These are phyloP conservation scores for Sugiyamaella pinicola DNA, from an alignment of 1,139 yeast genomes.

Conservation along the genomic window DNA sequence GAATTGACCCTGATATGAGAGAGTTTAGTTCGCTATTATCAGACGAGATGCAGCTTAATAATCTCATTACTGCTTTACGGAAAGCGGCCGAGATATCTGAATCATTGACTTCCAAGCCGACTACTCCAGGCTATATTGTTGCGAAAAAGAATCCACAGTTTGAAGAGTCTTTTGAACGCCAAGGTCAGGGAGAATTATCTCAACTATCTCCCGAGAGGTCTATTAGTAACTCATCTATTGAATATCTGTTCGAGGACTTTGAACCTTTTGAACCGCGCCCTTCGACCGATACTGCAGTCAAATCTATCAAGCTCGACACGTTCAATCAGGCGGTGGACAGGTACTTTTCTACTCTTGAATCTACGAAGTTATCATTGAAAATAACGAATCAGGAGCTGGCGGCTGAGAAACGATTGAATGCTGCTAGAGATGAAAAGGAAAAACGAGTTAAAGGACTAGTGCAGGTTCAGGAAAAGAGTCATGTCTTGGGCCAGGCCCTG, in stretches of 20 bases:
- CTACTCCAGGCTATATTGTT: constrained; percentile 63
- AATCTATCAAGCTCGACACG: constrained; percentile 45
- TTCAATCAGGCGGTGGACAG: constrained; percentile 81
- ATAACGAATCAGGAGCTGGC: constrained; percentile 75
- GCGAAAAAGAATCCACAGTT: constrained; percentile 60
- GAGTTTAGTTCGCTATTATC: constrained; percentile 30
- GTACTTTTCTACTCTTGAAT: constrained; percentile 83
- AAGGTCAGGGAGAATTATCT: constrained; percentile 30
- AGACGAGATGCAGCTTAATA: constrained; percentile 31
- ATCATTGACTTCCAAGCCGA: constrained; percentile 37
- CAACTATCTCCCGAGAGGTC: constrained; percentile 31
- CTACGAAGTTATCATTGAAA: constrained; percentile 70
- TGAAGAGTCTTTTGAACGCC: constrained; percentile 41
- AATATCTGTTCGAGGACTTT: constrained; percentile 72
- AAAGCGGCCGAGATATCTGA: constrained; percentile 50
- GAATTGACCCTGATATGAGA: constrained; percentile 48
- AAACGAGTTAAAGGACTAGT: constrained; percentile 69
- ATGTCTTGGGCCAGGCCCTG: constrained; percentile 71
- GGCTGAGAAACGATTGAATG: constrained; percentile 72
- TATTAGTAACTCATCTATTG: constrained; percentile 42
- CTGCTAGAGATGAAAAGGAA: constrained; percentile 73
- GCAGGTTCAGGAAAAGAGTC: constrained; percentile 65
- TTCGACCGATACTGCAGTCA: constrained; percentile 36
- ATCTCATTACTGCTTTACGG: constrained; percentile 51
- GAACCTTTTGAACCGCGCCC: constrained; percentile 72